These are phyloP conservation scores for Penicillium maclennaniae DNA, from an alignment of 495 filamentous ascomycete species.

Conservation along the genomic window DNA sequence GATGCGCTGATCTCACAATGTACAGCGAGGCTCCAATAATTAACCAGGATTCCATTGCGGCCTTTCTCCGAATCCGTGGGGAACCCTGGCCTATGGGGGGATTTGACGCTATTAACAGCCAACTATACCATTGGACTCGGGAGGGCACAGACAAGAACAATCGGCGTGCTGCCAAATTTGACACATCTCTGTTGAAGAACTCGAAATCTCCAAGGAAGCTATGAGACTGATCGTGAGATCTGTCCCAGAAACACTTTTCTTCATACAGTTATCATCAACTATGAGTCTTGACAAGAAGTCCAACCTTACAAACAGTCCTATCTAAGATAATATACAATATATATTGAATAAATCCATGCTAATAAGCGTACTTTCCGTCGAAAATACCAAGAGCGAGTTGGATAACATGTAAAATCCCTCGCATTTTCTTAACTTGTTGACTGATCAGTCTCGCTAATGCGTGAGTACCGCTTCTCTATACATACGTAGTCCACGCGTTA, in stretches of 20 bases:
- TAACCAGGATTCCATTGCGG: background rate
- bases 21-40: background rate
- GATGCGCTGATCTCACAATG: background rate
- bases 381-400: no score
- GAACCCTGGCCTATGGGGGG: conserved; percentile 1
- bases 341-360: no score
- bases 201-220: background rate
- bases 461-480: no score
- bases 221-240: background rate
- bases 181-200: background rate
- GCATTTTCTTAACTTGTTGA: background rate
- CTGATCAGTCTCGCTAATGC: no score
- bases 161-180: background rate
- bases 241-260: background rate
- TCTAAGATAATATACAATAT: conserved; percentile 10
- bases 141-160: background rate
- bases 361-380: no score
- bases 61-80: background rate
- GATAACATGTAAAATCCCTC: no score
- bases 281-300: conserved; percentile 5
- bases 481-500: no score
- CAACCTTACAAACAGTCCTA: background rate
- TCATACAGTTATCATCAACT: background rate
- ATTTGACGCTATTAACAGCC: background rate
- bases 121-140: no score